Conservation (phyloP, 2,329 filamentous ascomycete species). For the Arthrobotrys sinensis region DNA sequence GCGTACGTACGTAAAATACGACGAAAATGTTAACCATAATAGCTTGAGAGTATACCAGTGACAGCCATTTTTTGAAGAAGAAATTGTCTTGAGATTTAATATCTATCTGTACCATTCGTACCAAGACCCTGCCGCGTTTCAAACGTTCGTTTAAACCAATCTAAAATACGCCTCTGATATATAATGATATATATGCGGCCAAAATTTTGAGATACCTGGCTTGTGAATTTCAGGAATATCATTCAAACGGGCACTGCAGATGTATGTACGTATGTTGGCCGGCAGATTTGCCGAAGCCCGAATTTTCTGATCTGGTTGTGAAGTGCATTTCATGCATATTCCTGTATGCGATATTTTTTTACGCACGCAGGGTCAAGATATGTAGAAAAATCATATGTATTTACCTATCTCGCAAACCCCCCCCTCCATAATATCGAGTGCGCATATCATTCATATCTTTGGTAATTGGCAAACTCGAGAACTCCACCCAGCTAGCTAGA, state of each 20-base stretch:
- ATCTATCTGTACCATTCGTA: not conserved
- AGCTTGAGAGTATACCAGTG: not conserved
- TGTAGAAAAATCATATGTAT: not conserved
- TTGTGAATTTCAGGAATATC: not conserved
- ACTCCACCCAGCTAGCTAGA: too few relatives aligned
- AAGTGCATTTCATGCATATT: constrained; percentile 14
- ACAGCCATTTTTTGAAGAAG: not conserved
- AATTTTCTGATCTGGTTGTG: not conserved
- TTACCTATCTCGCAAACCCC: not conserved
- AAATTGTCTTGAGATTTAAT: not conserved
- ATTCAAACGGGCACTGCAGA: not conserved
- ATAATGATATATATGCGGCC: not conserved
- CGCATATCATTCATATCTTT: too few relatives aligned
- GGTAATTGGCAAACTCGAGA: too few relatives aligned
- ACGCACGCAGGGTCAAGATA: not conserved
- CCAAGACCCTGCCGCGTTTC: constrained; percentile 35
- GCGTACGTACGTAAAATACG: not conserved
- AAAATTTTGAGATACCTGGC: not conserved
- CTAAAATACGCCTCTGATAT: constrained; percentile 2
- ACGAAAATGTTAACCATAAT: not conserved
- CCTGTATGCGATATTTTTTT: constrained; percentile 6
- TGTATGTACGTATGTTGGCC: not conserved
- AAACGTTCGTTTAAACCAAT: constrained; percentile 11
- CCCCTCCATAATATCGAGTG: too few relatives aligned
- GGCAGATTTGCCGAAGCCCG: not conserved